phyloP scores from a whole-genome alignment of 108 stramenopile species.

The Epithemia pelagica region DNA sequence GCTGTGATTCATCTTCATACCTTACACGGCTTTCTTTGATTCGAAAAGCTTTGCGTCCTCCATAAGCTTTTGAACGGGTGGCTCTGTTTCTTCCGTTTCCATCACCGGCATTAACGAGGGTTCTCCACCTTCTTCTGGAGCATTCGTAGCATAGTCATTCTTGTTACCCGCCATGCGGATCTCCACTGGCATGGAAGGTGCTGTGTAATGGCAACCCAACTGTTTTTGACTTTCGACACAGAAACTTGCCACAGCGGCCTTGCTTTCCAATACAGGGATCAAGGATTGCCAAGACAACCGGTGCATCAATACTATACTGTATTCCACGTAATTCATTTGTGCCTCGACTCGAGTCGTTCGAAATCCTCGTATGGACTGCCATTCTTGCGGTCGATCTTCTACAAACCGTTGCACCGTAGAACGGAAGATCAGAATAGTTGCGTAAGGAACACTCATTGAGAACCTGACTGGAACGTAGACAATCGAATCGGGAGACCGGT shows the following conservation, averaged over 20 bases:
- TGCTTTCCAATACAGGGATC: conserved; percentile 38
- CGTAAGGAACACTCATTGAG: conserved; percentile 33
- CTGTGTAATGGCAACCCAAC: conserved; percentile 56
- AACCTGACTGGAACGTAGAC: conserved; percentile 51
- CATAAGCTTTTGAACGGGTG: no score
- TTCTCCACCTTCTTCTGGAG: not conserved
- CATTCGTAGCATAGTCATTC: not conserved
- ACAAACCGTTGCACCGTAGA: conserved; percentile 41
- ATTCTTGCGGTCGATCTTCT: conserved; percentile 44
- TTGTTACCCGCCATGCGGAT: conserved; percentile 15
- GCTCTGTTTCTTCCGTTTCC: no score
- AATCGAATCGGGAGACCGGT: conserved; percentile 53
- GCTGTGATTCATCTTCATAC: no score
- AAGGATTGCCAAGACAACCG: conserved; percentile 19
- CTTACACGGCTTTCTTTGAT: no score
- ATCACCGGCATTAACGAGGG: no score
- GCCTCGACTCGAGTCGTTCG: conserved; percentile 45
- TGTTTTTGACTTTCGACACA: conserved; percentile 56
- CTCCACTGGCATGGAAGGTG: conserved; percentile 59
- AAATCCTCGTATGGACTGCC: conserved; percentile 42
- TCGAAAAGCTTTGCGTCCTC: no score
- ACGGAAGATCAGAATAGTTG: conserved; percentile 44
- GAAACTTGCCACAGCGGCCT: conserved; percentile 48
- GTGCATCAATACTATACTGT: conserved; percentile 33
- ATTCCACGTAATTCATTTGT: conserved; percentile 53